Evolutionary conservation across 176 grass and related monocot species (phyloP), one percentile per base, ranked within the genome.

Genomic region (Rhynchospora breviuscula): DNA sequence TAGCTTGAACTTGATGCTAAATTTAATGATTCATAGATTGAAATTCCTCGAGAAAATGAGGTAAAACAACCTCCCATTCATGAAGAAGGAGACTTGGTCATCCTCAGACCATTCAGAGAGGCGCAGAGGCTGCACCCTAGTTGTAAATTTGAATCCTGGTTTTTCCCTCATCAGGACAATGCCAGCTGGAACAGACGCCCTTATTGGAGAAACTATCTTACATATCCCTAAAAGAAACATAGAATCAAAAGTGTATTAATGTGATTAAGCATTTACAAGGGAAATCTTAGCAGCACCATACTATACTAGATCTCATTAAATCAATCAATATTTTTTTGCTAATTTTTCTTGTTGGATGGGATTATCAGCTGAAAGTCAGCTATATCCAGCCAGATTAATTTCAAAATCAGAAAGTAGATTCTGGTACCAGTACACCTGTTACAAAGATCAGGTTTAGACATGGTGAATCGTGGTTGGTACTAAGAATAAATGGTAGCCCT

Each of bases 71-170:
- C 96, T 95, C 92, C 89, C 96, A 72, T 89, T 98, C 91, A 94
- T 91, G 78, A 90, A 98, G 78, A 98, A 98, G 66, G 93, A 91
- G 40, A 98, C 86, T 1, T 78, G 92, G 26, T 98, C 96, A 54
- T 98, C 92, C 84, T 84, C 76, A 76, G 89, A 86, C 96, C 96
- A 98, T 53, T 95, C 88, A 79, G 96, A 85, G 63, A 98, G 91
- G 26, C 93, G 90, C 62, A 98, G 89, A 23, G 96, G 96, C 79
- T 98, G 96, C 86, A 98, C 93, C 75, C 93, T 92, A 25, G 96
- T 98, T 60, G 92, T 90, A 57, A 98, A 98, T 87, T 98, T 98
- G 87, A 98, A 98, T 66, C 81, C 90, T 84, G 87, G 69, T 75
- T 91, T 89, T 70, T 98, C 93, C 84, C 93, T 98, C 86, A 43